phyloP scores from a whole-genome alignment of 345 rosid species.

The Syzygium aromaticum region DNA sequence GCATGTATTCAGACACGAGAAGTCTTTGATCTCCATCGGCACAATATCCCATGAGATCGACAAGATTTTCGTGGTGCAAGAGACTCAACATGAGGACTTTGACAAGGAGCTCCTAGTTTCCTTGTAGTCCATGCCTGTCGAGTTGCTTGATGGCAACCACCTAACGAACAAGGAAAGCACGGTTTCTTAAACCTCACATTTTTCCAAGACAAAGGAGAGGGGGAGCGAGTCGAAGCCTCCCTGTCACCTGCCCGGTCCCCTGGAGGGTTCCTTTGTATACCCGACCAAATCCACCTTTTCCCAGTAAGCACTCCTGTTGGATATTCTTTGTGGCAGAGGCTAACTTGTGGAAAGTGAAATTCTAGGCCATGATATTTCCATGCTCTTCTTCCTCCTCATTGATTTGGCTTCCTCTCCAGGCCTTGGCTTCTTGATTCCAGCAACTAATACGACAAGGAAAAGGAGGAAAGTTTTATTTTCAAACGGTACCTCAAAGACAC shows the following conservation, averaged over 20 bases:
- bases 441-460: not conserved
- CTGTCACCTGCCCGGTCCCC: conserved; percentile 5
- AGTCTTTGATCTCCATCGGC: too few species aligned
- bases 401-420: too few species aligned
- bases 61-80: too few species aligned
- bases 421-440: too few species aligned
- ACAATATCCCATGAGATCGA: too few species aligned
- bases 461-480: not conserved
- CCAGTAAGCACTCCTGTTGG: conserved; percentile 2
- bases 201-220: not conserved
- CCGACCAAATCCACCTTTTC: conserved; percentile 23
- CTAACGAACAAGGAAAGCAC: not conserved
- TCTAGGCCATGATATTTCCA: too few species aligned
- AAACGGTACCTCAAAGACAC: not conserved
- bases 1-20: too few species aligned
- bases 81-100: conserved; percentile 10
- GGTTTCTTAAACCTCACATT: too few species aligned
- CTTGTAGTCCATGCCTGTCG: conserved; percentile 14
- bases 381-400: too few species aligned
- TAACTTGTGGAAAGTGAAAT: too few species aligned
- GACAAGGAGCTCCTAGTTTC: conserved; percentile 11
- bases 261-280: conserved; percentile 15
- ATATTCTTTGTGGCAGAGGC: too few species aligned
- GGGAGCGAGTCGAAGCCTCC: not conserved
- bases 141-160: conserved; percentile 25